These are phyloP conservation scores for Acorus gramineus DNA, from an alignment of 106 monocot species.

Conservation along the genomic window DNA sequence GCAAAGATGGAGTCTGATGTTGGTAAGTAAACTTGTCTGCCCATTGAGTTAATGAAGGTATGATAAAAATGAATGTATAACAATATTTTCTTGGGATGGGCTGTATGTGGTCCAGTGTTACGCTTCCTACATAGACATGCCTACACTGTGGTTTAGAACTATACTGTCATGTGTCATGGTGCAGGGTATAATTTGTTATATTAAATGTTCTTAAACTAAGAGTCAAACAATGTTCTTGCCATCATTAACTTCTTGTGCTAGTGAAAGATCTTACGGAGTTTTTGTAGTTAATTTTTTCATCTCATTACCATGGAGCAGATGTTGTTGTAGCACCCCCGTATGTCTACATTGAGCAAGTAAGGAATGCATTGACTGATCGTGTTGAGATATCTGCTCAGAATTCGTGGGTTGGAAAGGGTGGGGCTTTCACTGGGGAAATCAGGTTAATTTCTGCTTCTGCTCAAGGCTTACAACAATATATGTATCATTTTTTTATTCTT, in stretches of 20 bases:
- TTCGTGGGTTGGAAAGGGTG: conserved; percentile 92
- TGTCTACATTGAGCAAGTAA: conserved; percentile 83
- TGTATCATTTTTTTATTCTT: not conserved
- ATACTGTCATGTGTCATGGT: too few species aligned
- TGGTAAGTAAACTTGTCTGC: conserved; percentile 41
- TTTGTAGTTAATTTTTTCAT: not conserved
- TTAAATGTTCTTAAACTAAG: too few species aligned
- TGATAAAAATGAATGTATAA: too few species aligned
- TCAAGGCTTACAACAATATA: not conserved
- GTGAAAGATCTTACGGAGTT: not conserved
- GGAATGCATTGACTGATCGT: conserved; percentile 66
- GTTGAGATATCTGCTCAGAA: conserved; percentile 98
- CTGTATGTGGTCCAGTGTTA: too few species aligned
- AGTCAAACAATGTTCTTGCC: too few species aligned
- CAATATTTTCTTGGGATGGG: too few species aligned
- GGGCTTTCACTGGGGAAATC: conserved; percentile 97
- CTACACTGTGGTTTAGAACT: too few species aligned
- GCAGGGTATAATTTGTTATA: too few species aligned
- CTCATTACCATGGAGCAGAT: conserved; percentile 47
- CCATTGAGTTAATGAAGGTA: not conserved
- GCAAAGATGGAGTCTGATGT: conserved; percentile 77
- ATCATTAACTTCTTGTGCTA: not conserved
- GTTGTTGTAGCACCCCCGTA: conserved; percentile 95
- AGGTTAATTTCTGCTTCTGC: conserved; percentile 27
- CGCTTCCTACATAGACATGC: too few species aligned